These are phyloP conservation scores for Trichoderma brevicompactum DNA, from an alignment of 2,329 filamentous ascomycete genomes.

Conservation along the genomic window DNA sequence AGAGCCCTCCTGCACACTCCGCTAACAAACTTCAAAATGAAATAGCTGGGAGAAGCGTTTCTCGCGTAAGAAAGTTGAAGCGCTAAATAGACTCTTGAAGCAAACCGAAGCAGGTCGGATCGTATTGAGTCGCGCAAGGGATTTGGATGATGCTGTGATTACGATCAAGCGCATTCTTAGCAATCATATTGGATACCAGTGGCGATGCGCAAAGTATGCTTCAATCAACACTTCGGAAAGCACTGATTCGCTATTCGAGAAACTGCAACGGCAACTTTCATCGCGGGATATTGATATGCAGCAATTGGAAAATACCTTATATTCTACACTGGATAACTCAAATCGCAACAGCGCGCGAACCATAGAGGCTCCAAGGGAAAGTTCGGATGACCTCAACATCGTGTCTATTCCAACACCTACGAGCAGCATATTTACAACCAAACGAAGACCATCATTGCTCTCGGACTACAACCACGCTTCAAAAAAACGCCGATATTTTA, in stretches of 20 bases:
- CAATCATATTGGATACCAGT: not conserved
- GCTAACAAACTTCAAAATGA: not conserved
- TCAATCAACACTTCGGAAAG: not conserved
- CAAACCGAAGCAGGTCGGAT: not conserved
- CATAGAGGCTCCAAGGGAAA: not conserved
- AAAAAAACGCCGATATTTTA: no score
- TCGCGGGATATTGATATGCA: not conserved
- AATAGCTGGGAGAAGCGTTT: conserved; percentile 4
- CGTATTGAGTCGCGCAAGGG: not conserved
- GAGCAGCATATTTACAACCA: no score
- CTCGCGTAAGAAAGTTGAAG: not conserved
- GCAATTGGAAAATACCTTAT: not conserved
- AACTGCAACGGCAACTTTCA: not conserved
- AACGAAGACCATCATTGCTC: no score
- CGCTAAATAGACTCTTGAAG: not conserved
- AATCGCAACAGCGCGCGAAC: not conserved
- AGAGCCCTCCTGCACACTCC: no score
- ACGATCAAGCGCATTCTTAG: not conserved
- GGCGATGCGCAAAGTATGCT: not conserved
- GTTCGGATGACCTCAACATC: not conserved
- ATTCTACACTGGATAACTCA: not conserved
- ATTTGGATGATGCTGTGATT: not conserved
- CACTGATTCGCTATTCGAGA: not conserved
- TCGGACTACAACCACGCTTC: no score
- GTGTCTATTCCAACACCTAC: not conserved